phyloP scores from a whole-genome alignment of 2,329 filamentous ascomycete species.

The Colletotrichum sp. region DNA sequence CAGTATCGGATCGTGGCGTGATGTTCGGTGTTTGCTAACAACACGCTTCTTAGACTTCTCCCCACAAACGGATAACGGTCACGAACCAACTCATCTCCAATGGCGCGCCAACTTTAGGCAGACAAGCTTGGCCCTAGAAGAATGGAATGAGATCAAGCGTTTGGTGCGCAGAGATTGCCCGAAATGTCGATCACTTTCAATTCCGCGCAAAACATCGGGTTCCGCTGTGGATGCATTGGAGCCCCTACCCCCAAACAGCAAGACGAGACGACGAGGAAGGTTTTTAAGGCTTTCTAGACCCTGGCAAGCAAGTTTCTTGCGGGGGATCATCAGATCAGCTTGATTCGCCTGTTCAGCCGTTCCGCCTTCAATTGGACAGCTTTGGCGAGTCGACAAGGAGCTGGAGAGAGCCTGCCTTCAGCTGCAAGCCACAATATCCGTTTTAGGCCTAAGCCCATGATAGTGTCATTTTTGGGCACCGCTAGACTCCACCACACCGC shows the following conservation, averaged over 20 bases:
- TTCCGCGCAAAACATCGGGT: conserved; percentile 1
- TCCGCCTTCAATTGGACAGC: neutral
- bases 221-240: conserved; percentile 7
- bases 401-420: conserved; percentile 16
- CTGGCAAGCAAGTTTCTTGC: neutral
- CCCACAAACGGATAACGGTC: neutral
- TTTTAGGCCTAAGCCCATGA: conserved; percentile 14
- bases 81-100: neutral
- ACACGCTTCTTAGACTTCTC: neutral
- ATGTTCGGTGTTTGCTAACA: neutral
- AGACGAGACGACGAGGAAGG: neutral
- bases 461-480: conserved; percentile 15
- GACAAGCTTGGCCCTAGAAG: neutral
- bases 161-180: conserved; percentile 1
- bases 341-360: neutral
- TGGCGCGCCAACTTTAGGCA: neutral
- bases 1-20: neutral
- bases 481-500: conserved; percentile 17
- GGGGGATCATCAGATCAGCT: neutral
- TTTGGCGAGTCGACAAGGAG: conserved; percentile 11
- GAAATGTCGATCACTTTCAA: neutral
- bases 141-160: neutral
- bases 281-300: neutral
- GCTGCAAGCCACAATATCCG: conserved; percentile 19
- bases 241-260: neutral